Percentiles rank a stretch among this genome's conserved stretches.
Evolutionary conservation across 192 early-diverging fungal species (phyloP).

Genomic region (Paraglomus brasilianum): DNA sequence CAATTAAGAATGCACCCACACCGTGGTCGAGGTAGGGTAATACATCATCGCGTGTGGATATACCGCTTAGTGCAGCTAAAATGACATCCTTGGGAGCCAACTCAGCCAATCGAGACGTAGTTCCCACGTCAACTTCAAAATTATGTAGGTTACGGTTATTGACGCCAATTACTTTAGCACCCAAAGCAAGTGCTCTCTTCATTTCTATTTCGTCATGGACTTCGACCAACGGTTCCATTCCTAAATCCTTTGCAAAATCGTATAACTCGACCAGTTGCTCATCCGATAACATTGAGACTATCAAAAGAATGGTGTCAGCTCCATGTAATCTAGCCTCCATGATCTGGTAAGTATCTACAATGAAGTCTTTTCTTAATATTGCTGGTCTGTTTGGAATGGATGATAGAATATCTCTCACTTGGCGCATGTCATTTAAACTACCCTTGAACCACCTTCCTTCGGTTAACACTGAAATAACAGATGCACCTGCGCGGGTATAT

Average conservation of each 20-base stretch:
- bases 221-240: conserved; percentile 99
- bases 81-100: conserved; percentile 75
- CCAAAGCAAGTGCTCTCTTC: conserved; percentile 75
- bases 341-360: conserved; percentile 95
- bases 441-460: conserved; percentile 99
- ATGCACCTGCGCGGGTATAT: conserved; percentile 89
- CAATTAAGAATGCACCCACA: conserved; percentile 83
- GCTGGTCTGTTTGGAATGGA: conserved; percentile 75
- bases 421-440: conserved; percentile 83
- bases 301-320: conserved; percentile 94
- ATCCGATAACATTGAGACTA: conserved; percentile 88
- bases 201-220: conserved; percentile 92
- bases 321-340: conserved; percentile 92
- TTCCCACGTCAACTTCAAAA: conserved; percentile 91
- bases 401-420: conserved; percentile 74
- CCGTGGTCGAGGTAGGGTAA: conserved; percentile 74
- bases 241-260: conserved; percentile 69
- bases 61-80: conserved; percentile 90
- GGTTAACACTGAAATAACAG: conserved; percentile 95
- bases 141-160: conserved; percentile 98
- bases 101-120: conserved; percentile 73
- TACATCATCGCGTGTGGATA: conserved; percentile 79
- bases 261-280: conserved; percentile 68
- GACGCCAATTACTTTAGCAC: conserved; percentile 90
- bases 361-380: conserved; percentile 95